These are phyloP conservation scores for Nitzschia sp. DNA, from an alignment of 108 stramenopile species.

Conservation along the genomic window DNA sequence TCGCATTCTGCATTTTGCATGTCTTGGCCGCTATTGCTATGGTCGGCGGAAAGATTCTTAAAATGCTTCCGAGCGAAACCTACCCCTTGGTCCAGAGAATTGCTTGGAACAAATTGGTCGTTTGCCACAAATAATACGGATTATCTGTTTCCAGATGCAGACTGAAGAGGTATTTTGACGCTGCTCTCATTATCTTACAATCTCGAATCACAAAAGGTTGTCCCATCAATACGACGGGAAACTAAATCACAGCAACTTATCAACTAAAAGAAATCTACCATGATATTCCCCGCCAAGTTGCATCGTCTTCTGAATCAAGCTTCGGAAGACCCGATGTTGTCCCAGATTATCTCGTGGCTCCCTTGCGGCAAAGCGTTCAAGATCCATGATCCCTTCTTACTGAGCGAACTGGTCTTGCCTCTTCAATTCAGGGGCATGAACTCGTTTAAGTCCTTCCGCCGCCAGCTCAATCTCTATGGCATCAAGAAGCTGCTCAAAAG, in stretches of 20 bases:
- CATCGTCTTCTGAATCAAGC: conserved; percentile 4
- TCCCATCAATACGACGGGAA: background rate
- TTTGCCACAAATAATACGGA: too few species aligned
- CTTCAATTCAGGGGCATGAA: conserved; percentile 27
- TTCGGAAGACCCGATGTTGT: conserved; percentile 22
- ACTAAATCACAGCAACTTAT: background rate
- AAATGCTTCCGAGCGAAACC: too few species aligned
- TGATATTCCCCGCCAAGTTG: background rate
- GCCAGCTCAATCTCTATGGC: too few species aligned
- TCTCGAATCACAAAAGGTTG: background rate
- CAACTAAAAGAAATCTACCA: too few species aligned
- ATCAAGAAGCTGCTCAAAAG: too few species aligned
- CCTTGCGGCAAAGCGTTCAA: conserved; percentile 16
- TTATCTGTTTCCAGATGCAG: too few species aligned
- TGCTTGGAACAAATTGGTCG: too few species aligned
- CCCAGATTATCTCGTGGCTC: conserved; percentile 46
- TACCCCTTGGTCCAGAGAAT: too few species aligned
- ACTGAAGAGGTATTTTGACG: too few species aligned
- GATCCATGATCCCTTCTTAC: conserved; percentile 2
- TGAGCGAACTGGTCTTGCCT: conserved; percentile 11
- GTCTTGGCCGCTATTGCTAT: too few species aligned
- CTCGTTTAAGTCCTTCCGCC: conserved; percentile 30
- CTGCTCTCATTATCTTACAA: background rate
- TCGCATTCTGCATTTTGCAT: too few species aligned
- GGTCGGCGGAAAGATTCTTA: too few species aligned